Evolutionary conservation across 2,329 filamentous ascomycete species (phyloP).

Genomic region (Colletotrichum eremochloae): DNA sequence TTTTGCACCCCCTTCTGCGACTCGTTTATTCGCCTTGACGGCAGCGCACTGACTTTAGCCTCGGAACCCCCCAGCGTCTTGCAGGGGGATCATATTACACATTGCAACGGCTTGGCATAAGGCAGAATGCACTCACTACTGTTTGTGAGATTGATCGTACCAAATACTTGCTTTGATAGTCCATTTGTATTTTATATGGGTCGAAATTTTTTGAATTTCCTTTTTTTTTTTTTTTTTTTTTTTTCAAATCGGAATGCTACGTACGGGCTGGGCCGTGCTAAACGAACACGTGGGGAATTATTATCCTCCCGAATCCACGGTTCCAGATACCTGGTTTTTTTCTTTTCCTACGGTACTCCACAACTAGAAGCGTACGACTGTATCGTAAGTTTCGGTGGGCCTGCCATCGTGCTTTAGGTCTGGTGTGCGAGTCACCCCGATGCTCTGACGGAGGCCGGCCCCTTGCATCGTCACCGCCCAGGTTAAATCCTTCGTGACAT

Average conservation of each 20-base stretch:
- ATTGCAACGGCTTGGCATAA: not conserved
- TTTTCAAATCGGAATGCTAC: not conserved
- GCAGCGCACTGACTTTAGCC: no score
- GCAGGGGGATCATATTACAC: no score
- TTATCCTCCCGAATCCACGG: not conserved
- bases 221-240: no score
- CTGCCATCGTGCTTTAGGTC: not conserved
- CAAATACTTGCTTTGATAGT: not conserved
- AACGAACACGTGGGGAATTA: not conserved
- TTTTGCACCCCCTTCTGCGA: no score
- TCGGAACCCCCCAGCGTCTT: no score
- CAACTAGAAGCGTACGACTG: not conserved
- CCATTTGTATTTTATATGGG: not conserved
- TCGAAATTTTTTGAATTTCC: no score
- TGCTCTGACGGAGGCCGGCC: not conserved
- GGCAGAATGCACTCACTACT: not conserved
- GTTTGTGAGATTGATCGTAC: not conserved
- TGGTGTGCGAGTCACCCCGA: not conserved
- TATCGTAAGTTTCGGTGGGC: not conserved
- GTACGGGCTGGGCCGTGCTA: not conserved
- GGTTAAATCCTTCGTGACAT: not conserved
- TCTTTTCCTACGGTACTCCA: no score
- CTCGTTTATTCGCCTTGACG: no score
- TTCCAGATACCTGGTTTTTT: not conserved
- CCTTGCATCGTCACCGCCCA: not conserved